Evolutionary conservation across 2,329 filamentous ascomycete species (phyloP).

Genomic region (Phaeosphaeria sp.): DNA sequence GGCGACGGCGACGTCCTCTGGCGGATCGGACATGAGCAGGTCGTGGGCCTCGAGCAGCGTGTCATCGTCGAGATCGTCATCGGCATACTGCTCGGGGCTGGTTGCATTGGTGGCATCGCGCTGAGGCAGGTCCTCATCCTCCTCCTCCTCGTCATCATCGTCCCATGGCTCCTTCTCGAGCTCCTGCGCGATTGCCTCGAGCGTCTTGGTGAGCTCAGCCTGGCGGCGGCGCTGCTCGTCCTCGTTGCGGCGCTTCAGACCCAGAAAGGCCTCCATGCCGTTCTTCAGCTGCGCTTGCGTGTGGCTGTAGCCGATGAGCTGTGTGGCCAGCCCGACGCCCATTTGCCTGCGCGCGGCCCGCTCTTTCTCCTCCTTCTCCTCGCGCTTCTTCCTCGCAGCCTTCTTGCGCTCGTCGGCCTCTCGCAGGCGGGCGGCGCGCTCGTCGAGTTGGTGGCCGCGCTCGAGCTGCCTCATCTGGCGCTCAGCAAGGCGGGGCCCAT

Average conservation of each 20-base stretch:
- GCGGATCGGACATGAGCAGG: slow-evolving; percentile 32
- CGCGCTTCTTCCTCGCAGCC: slow-evolving; percentile 38
- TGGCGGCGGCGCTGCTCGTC: slow-evolving; percentile 28
- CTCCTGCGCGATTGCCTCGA: slow-evolving; percentile 29
- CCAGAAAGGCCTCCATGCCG: slow-evolving; percentile 48
- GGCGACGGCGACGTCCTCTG: slow-evolving; percentile 15
- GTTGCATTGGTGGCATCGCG: slow-evolving; percentile 16
- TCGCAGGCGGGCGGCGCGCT: slow-evolving; percentile 40
- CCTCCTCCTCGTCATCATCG: slow-evolving; percentile 26
- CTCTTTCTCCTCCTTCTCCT: slow-evolving; percentile 43
- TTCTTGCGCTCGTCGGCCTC: slow-evolving; percentile 41
- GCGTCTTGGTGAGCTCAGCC: slow-evolving; percentile 22
- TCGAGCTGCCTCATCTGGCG: slow-evolving; percentile 39
- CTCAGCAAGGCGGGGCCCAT: slow-evolving; percentile 33
- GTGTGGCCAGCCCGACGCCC: slow-evolving; percentile 47
- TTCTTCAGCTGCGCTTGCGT: slow-evolving; percentile 47
- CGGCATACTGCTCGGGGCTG: slow-evolving; percentile 17
- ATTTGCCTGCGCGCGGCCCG: slow-evolving; percentile 31
- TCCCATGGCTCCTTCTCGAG: slow-evolving; percentile 45
- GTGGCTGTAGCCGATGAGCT: slow-evolving; percentile 48
- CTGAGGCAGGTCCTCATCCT: slow-evolving; percentile 23
- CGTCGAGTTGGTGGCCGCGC: slow-evolving; percentile 38
- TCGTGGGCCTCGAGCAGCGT: slow-evolving; percentile 39
- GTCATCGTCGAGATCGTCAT: slow-evolving; percentile 45
- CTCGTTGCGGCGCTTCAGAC: slow-evolving; percentile 31